A percentile compares a stretch with the other conserved stretches of the same genome.
Evolutionary conservation across 345 rosid genomes (phyloP).

Genomic region (Physaria fendleri): DNA sequence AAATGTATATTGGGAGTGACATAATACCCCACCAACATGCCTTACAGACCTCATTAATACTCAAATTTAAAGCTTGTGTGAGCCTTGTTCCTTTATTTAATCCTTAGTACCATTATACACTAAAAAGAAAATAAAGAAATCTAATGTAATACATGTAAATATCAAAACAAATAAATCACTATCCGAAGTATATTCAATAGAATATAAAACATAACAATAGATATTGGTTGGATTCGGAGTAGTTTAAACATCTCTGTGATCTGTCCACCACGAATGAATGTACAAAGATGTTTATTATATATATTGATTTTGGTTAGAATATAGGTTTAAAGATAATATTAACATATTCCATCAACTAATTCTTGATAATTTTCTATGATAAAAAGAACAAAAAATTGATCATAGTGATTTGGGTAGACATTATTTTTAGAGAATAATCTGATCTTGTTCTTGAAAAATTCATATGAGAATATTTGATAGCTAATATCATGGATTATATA

Average conservation of each 20-base stretch:
- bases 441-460: neutral
- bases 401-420: neutral
- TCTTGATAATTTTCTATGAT: neutral
- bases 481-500: neutral
- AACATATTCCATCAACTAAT: neutral
- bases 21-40: conserved; percentile 36
- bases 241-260: neutral
- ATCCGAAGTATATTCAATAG: neutral
- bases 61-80: conserved; percentile 38
- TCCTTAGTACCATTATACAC: conserved; percentile 19
- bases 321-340: too few species aligned
- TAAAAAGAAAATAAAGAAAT: neutral
- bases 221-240: too few species aligned
- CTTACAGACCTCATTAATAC: conserved; percentile 48
- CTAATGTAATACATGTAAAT: neutral
- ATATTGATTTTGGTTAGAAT: too few species aligned
- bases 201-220: neutral
- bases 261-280: neutral
- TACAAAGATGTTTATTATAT: too few species aligned
- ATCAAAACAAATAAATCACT: neutral
- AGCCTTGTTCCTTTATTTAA: conserved; percentile 29
- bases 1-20: conserved; percentile 32
- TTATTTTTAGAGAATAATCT: neutral
- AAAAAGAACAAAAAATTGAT: neutral
- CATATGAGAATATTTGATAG: neutral